Evolutionary conservation across 202 grass and related monocot species (phyloP), one percentile per base, ranked within the genome.

Genomic region (Brachypodium distachyon): DNA sequence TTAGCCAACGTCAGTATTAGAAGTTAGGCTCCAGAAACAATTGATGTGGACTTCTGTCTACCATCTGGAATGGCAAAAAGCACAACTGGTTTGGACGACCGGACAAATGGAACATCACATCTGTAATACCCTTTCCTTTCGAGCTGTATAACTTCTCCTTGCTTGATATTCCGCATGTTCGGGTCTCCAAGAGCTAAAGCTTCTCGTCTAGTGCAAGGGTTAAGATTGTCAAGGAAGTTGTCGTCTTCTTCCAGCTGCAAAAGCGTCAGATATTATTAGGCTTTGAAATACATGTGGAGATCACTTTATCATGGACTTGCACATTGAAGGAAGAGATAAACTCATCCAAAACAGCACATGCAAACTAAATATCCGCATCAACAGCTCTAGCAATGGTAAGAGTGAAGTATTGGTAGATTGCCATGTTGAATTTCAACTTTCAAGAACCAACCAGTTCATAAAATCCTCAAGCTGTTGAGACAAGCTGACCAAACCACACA

Each of bases 31-130:
- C 31, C 42, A 62, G 50, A 60, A 81, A 77, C 17, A 23, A 73
- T 53, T 9, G 55, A 61, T 21, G 65, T 43, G 7, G 89, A 55
- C 63, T 94, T 90, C 72, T 87, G 77, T 38, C 89, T 44, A 6
- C 95, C 89, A 81, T 94, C 95, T 77, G 87, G 91, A 85, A 98
- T 98, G 41, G 80, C 60, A 60, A 98, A 94, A 34, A 98, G 89
- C 44, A 98, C 74, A 70, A 98, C 81, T 14, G 72, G 91, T 57
- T 92, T 92, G 18, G 85, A 90, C 14, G 70, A 50, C 52, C 85
- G 74, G 17, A 94, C 38, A 82, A 92, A 98, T 37, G 95, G 91
- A 36, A 87, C 81, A 40, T 98, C 95, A 39, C 95, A 98, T 21
- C 84, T 77, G 77, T 88, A 98, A 61, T 94, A 94, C 14, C 86